A percentile compares a stretch with the other conserved stretches of the same genome.
phyloP scores from a whole-genome alignment of 176 grass and related monocot species.

The Poa annua region DNA sequence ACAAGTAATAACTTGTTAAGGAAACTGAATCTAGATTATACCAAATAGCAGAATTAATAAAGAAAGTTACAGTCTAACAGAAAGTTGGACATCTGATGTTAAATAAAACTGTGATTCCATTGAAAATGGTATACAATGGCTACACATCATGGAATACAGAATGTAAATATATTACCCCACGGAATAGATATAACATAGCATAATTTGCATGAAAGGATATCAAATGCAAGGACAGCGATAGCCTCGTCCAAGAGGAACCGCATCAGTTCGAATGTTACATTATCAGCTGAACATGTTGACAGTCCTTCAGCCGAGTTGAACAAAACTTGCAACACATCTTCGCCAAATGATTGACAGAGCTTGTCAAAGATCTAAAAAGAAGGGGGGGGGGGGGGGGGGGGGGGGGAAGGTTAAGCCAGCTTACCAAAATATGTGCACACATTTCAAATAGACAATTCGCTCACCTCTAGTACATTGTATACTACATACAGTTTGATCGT shows the following conservation, averaged over 20 bases:
- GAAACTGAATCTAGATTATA: constrained; percentile 48
- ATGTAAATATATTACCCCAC: constrained; percentile 32
- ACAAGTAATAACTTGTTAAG: constrained; percentile 85
- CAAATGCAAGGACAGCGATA: constrained; percentile 89
- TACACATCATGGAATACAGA: constrained; percentile 8
- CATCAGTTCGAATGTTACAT: constrained; percentile 68
- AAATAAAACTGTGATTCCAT: constrained; percentile 21
- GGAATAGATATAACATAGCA: constrained; percentile 32
- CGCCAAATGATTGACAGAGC: constrained; percentile 98
- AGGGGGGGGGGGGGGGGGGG: constrained; percentile 10
- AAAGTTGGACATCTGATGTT: constrained; percentile 13
- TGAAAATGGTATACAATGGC: background rate
- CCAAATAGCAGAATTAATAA: background rate
- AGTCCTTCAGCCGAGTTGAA: constrained; percentile 95
- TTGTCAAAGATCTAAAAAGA: constrained; percentile 90
- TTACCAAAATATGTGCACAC: constrained; percentile 12
- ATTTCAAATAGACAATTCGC: constrained; percentile 43
- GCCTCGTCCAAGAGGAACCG: constrained; percentile 81
- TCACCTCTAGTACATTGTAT: constrained; percentile 99
- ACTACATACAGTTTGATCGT: constrained; percentile 97
- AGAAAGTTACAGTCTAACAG: background rate
- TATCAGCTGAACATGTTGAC: constrained; percentile 75
- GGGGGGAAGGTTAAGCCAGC: constrained; percentile 27
- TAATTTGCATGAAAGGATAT: constrained; percentile 75
- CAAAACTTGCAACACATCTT: constrained; percentile 96